These are phyloP conservation scores for Debaryomyces sp. DNA, from an alignment of 1,139 yeast species.

Conservation along the genomic window DNA sequence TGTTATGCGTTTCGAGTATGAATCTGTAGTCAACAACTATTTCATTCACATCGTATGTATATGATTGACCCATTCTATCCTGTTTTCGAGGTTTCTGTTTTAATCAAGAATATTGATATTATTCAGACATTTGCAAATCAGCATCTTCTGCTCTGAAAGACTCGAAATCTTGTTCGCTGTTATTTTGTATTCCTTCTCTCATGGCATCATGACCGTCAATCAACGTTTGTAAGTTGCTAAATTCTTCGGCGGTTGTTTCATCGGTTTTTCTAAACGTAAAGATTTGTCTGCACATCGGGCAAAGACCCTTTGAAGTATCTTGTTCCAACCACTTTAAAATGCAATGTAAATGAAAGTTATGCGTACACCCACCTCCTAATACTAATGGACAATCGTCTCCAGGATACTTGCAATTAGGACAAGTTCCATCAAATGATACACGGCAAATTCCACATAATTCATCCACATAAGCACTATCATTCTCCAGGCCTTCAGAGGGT, in stretches of 20 bases:
- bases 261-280: slow-evolving; percentile 41
- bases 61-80: background rate
- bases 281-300: slow-evolving; percentile 91
- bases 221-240: slow-evolving; percentile 30
- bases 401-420: slow-evolving; percentile 82
- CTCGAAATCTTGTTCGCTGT: slow-evolving; percentile 35
- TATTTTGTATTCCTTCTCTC: slow-evolving; percentile 31
- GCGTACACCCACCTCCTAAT: slow-evolving; percentile 70
- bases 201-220: slow-evolving; percentile 40
- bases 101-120: background rate
- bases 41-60: background rate
- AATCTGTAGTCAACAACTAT: background rate
- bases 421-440: slow-evolving; percentile 86
- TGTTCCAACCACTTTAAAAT: slow-evolving; percentile 79
- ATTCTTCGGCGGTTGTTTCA: slow-evolving; percentile 24
- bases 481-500: slow-evolving; percentile 38
- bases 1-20: background rate
- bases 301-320: slow-evolving; percentile 72
- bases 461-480: slow-evolving; percentile 45
- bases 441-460: slow-evolving; percentile 92
- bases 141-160: slow-evolving; percentile 26
- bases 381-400: slow-evolving; percentile 89
- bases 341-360: slow-evolving; percentile 85
- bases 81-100: background rate
- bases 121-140: slow-evolving; percentile 19